These are phyloP conservation scores for Acer yangbiense DNA, from an alignment of 345 rosid genomes.

Conservation along the genomic window DNA sequence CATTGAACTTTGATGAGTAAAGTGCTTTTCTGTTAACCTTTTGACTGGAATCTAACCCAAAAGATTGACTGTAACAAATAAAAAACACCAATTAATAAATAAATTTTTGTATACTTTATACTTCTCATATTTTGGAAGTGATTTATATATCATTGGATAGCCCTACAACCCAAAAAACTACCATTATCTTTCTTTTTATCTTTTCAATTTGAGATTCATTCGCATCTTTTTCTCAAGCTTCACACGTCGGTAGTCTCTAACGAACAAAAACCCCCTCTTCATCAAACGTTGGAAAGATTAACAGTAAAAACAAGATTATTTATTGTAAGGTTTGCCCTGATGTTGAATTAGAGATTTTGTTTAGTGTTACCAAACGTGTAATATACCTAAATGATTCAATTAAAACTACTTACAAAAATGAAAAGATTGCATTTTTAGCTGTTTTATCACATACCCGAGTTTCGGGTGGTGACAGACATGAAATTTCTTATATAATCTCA, in stretches of 20 bases:
- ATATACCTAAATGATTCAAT: background rate
- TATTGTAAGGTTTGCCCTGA: background rate
- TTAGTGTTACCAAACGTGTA: background rate
- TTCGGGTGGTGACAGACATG: background rate
- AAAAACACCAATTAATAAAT: conserved; percentile 14
- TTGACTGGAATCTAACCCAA: conserved; percentile 30
- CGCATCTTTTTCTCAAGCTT: background rate
- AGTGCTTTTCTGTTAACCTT: conserved; percentile 21
- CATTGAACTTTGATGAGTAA: conserved; percentile 27
- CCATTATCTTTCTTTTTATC: too few species aligned
- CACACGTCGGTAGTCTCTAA: background rate
- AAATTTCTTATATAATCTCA: background rate
- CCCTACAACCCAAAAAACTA: background rate
- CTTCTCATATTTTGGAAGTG: too few species aligned
- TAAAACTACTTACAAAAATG: background rate
- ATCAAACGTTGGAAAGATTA: background rate
- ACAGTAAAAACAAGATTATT: background rate
- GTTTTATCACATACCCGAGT: background rate
- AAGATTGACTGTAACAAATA: conserved; percentile 36
- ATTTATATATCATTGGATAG: background rate
- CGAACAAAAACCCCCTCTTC: background rate
- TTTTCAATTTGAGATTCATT: too few species aligned
- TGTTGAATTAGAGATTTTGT: background rate
- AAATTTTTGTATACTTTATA: background rate
- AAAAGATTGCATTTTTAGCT: background rate